Base-by-base conservation (phyloP, 768 basidiomycete species). In the Hysterangium stoloniferum region DNA sequence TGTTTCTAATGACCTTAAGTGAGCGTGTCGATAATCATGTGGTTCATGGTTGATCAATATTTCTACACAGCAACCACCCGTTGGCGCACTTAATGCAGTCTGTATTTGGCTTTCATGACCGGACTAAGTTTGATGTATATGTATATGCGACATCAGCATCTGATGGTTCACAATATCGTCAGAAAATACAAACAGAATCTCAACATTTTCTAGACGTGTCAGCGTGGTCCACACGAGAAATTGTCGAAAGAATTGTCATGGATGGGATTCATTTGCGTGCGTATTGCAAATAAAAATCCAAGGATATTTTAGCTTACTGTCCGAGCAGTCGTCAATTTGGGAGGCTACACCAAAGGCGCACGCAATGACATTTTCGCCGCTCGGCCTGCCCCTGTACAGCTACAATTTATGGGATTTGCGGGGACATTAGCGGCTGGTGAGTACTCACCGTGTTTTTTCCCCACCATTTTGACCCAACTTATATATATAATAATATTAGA, bases 81-180 rank as follows among this genome's bases (percentile, higher is more conserved):
- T 61, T 77, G 41, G 67, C 74, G 20, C 75, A 77, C 54, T 66
- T 77, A 45, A 77, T 75, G 72, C 73, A 73, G 55, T 71, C 69
- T 13, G 73, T 72, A 35, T 77, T 77, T 54, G 58, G 64, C 13
- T 61, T 72, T 54, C 74, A 77, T 55, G 62, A 74, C 57, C 57
- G 49, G 19, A 44, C 56, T n/a, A 61, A 56, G 1, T 74, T 76
- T 58, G 66, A 66, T 20, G 58, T 76, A 4, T 72, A 62, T 51
- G 65, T 73, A 29, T 77, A 77, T 54, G 76, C 76, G 8, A 75
- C 73, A 13, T 73, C 69, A 47, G 60, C 70, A n/a, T 66, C 70
- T 32, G 75, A 77, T 53, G 68, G 68, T 19, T 73, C 74, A 4
- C 49, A 61, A 12, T 71, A 73, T 58, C 68, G 75, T 19, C 61